Evolutionary conservation across 768 basidiomycete species (phyloP).

Genomic region (Boletus sp.): DNA sequence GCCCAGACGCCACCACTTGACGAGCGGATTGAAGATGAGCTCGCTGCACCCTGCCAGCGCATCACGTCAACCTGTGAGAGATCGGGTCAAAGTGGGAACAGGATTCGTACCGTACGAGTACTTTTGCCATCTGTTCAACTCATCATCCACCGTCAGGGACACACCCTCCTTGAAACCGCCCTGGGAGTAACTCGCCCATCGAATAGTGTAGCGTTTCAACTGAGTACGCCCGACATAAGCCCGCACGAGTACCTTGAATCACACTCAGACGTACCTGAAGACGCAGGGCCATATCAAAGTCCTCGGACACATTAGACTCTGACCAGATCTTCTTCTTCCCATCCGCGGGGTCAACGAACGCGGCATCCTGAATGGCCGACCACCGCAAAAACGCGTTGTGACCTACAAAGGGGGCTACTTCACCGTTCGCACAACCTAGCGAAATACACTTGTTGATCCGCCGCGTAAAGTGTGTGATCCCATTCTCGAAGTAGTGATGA

Average conservation of each 20-base stretch:
- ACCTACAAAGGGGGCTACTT: conserved; percentile 75
- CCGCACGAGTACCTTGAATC: not conserved
- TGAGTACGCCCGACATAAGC: not conserved
- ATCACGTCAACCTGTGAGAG: conserved; percentile 32
- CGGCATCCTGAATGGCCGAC: conserved; percentile 84
- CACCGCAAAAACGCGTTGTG: conserved; percentile 90
- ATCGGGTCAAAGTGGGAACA: conserved; percentile 30
- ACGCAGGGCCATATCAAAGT: conserved; percentile 64
- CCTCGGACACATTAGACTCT: conserved; percentile 63
- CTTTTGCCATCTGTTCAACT: conserved; percentile 94
- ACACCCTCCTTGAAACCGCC: conserved; percentile 94
- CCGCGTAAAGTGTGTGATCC: conserved; percentile 84
- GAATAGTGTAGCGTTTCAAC: conserved; percentile 31
- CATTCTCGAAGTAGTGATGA: conserved; percentile 87
- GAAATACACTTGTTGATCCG: conserved; percentile 85
- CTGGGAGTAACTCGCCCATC: conserved; percentile 80
- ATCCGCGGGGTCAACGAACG: conserved; percentile 53
- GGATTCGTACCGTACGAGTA: conserved; percentile 64
- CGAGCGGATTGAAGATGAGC: conserved; percentile 82
- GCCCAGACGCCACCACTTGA: conserved; percentile 71
- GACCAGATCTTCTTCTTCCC: conserved; percentile 74
- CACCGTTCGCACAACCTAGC: conserved; percentile 74
- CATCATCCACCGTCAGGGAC: conserved; percentile 87
- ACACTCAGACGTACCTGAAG: conserved; percentile 38
- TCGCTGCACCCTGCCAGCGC: conserved; percentile 32